Evolutionary conservation across 2,329 filamentous ascomycete genomes (phyloP).

Genomic region (Aureobasidium sp.): DNA sequence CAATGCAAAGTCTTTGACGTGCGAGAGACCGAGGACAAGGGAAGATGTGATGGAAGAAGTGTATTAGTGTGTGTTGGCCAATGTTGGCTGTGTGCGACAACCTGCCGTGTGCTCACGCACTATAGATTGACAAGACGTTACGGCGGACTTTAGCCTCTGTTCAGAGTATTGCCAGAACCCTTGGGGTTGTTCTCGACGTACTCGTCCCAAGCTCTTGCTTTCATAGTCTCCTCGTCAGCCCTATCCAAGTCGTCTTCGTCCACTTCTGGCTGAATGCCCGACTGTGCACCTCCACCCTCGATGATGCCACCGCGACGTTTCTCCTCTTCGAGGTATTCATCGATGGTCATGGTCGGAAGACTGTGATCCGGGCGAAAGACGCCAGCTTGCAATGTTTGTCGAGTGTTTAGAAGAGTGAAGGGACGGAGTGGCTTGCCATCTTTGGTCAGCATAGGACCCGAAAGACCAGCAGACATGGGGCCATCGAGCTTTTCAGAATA

Average conservation of each 20-base stretch:
- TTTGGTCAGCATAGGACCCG: conserved; percentile 67
- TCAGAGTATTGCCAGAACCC: conserved; percentile 75
- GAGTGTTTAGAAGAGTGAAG: conserved; percentile 75
- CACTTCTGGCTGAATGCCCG: conserved; percentile 59
- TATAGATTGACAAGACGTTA: background rate
- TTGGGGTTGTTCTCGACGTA: conserved; percentile 84
- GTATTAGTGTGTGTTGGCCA: no score
- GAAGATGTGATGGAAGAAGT: no score
- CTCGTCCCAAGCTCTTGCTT: conserved; percentile 92
- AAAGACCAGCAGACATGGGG: conserved; percentile 39
- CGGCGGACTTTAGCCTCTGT: conserved; percentile 53
- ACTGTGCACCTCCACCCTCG: conserved; percentile 77
- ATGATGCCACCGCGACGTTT: conserved; percentile 76
- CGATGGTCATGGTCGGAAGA: conserved; percentile 93
- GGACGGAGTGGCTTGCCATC: conserved; percentile 82
- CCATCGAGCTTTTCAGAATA: conserved; percentile 72
- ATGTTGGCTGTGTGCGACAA: no score
- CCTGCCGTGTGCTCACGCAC: no score
- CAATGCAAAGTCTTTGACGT: no score
- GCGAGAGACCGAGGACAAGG: no score
- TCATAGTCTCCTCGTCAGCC: conserved; percentile 83
- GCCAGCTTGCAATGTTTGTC: conserved; percentile 66
- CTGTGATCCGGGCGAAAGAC: conserved; percentile 91
- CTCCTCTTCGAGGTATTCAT: conserved; percentile 95
- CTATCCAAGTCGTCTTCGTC: conserved; percentile 90